Evolutionary conservation across 768 basidiomycete genomes (phyloP), one percentile per base, ranked within the genome.

Genomic region (Mycena rosella): DNA sequence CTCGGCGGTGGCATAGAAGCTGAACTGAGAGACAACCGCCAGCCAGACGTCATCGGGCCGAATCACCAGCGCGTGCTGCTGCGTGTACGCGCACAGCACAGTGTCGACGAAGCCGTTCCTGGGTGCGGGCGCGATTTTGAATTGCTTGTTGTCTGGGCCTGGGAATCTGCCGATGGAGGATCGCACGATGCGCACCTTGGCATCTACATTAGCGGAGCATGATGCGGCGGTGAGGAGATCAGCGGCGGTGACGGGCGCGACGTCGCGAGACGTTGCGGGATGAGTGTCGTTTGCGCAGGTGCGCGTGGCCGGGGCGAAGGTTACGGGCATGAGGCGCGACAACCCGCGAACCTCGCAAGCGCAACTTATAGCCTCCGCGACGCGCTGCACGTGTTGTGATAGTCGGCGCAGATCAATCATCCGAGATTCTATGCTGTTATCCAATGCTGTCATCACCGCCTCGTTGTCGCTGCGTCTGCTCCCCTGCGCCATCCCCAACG

Each of bases 31-130:
- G 64, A 65, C 56, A 15, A 65, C 24, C 2, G 64, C 64, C 38
- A 65, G 64, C 64, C 64, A 65, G 48, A 65, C 64, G 20, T 59
- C 64, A 40, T 65, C 64, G 17, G 64, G 64, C 38, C 64, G 64
- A 44, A 65, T 65, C 20, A 65, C 49, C 22, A 65, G 64, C n/a
- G 64, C 64, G 49, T 65, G 64, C 29, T 59, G 64, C 56, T 65
- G 48, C 48, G 49, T 53, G 56, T 65, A 65, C 40, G 64, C 64
- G 42, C 64, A 44, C 55, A 65, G 56, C 57, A 59, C 56, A 11
- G 64, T 65, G 64, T 65, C 64, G 48, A 65, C 56, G 49, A 65
- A 65, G 56, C 64, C 57, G 42, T 59, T 52, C 49, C 64, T 49
- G 30, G 64, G 57, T 27, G 18, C 42, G 24, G 56, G 45, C 17